A percentile compares a stretch with the other conserved stretches of the same genome.
Conservation (phyloP, 495 filamentous ascomycete species). For the Penicillium canariense region DNA sequence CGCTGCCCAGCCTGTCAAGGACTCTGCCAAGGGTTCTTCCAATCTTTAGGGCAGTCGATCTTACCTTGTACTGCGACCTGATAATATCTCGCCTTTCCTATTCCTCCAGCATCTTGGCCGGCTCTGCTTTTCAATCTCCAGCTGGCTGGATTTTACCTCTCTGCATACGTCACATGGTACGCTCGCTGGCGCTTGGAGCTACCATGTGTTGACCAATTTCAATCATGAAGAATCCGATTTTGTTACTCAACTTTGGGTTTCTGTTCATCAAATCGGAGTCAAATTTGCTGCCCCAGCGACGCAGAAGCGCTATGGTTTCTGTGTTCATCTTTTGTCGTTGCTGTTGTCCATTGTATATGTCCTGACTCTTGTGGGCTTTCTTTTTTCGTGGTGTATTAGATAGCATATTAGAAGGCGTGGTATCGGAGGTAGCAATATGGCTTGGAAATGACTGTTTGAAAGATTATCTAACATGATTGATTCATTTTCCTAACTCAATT, state of each 20-base stretch:
- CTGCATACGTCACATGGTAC: background rate
- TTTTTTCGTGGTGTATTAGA: constrained; percentile 14
- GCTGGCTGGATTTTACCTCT: background rate
- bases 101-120: background rate
- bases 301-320: background rate
- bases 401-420: constrained; percentile 11
- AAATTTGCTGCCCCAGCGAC: background rate
- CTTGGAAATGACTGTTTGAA: background rate
- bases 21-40: constrained; percentile 11
- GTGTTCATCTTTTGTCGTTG: background rate
- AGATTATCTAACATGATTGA: background rate
- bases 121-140: background rate
- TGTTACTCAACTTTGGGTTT: background rate
- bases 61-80: background rate
- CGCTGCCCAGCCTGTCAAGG: constrained; percentile 11
- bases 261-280: background rate
- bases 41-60: constrained; percentile 13
- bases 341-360: constrained; percentile 14
- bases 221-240: no score
- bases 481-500: background rate
- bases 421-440: background rate
- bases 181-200: background rate
- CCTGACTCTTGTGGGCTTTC: constrained; percentile 2
- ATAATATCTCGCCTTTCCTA: background rate
- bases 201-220: background rate